phyloP scores from a whole-genome alignment of 805 yeast genomes.

The Lipomyces yamanashiensis region DNA sequence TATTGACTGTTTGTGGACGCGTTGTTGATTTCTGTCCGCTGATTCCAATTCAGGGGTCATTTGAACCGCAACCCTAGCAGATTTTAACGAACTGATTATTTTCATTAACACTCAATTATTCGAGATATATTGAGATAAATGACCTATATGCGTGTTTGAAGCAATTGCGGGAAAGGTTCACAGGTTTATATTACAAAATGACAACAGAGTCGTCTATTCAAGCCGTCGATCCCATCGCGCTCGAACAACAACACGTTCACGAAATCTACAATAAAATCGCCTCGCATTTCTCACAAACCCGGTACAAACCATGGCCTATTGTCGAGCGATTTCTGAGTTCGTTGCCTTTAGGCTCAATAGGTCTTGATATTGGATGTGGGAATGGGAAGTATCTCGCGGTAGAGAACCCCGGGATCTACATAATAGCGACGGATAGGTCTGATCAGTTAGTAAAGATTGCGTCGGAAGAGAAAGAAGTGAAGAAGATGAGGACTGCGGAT shows the following conservation, averaged over 20 bases:
- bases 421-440: conserved; percentile 64
- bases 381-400: conserved; percentile 88
- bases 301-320: conserved; percentile 98
- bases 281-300: conserved; percentile 85
- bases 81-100: too few relatives aligned
- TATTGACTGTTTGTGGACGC: background rate
- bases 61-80: background rate
- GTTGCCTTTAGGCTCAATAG: conserved; percentile 62
- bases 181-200: background rate
- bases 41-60: background rate
- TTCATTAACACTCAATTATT: background rate
- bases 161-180: background rate
- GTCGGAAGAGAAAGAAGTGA: conserved; percentile 12
- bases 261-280: conserved; percentile 94
- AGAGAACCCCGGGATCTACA: conserved; percentile 62
- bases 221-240: conserved; percentile 27
- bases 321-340: conserved; percentile 70
- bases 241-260: conserved; percentile 83
- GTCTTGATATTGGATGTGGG: conserved; percentile 96
- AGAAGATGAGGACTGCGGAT: conserved; percentile 52
- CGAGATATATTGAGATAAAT: background rate
- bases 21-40: background rate
- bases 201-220: background rate
- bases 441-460: conserved; percentile 26
- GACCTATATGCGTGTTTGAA: background rate